These are phyloP conservation scores for Pseudogymnoascus sp. DNA, from an alignment of 2,329 filamentous ascomycete genomes.

Conservation along the genomic window DNA sequence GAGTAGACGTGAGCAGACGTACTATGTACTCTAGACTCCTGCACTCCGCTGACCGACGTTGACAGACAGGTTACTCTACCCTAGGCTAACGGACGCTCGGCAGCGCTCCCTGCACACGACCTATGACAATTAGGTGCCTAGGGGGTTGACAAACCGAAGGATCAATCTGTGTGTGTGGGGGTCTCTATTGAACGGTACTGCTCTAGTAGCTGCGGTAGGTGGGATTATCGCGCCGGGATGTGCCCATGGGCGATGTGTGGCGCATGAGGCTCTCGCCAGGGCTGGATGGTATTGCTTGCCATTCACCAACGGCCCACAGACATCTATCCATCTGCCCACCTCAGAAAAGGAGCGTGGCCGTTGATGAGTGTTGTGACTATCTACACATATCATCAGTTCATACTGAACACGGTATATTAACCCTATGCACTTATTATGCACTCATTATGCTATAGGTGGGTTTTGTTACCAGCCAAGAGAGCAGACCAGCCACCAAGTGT, in stretches of 20 bases:
- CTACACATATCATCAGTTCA: neutral
- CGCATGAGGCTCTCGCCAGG: neutral
- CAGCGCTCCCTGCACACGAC: neutral
- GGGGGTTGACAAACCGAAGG: neutral
- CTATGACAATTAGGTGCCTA: neutral
- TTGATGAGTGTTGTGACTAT: neutral
- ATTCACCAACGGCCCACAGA: neutral
- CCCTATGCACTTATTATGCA: neutral
- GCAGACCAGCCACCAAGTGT: neutral
- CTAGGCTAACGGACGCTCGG: neutral
- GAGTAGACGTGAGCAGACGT: neutral
- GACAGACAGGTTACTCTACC: neutral
- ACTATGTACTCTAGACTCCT: neutral
- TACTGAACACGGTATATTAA: neutral
- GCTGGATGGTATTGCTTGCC: neutral
- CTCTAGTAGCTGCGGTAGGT: neutral
- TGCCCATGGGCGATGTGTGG: neutral
- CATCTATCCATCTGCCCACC: neutral
- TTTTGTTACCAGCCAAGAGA: neutral
- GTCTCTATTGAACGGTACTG: neutral
- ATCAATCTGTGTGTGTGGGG: neutral
- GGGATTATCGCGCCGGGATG: neutral
- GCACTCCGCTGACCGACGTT: neutral
- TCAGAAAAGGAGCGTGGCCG: neutral
- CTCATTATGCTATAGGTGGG: neutral